phyloP scores from a whole-genome alignment of 2,329 filamentous ascomycete genomes.

The Cladosporium sp. region DNA sequence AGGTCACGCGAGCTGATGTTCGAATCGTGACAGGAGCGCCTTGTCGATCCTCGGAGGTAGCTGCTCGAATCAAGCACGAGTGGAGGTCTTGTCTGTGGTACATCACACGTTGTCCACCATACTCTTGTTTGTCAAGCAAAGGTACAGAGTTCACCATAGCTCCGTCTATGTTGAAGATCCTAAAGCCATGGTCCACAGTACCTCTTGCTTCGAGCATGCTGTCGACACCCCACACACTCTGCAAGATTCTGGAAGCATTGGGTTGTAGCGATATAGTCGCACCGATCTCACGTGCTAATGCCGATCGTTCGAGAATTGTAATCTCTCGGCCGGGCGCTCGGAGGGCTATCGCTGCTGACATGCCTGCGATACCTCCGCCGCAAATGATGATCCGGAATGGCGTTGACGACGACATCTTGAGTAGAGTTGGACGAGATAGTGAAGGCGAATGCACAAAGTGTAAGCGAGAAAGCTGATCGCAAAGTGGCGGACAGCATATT shows the following conservation, averaged over 20 bases:
- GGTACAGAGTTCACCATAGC: slow-evolving; percentile 31
- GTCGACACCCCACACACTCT: slow-evolving; percentile 4
- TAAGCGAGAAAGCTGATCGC: background rate
- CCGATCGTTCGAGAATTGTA: slow-evolving; percentile 32
- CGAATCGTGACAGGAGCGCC: slow-evolving; percentile 26
- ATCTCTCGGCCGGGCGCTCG: slow-evolving; percentile 32
- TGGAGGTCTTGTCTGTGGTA: slow-evolving; percentile 43
- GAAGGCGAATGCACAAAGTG: slow-evolving; percentile 11
- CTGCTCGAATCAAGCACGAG: slow-evolving; percentile 27
- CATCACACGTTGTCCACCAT: slow-evolving; percentile 38
- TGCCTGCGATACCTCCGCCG: slow-evolving; percentile 29
- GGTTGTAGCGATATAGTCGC: slow-evolving; percentile 42
- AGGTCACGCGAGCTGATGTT: slow-evolving; percentile 24
- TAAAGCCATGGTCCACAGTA: slow-evolving; percentile 35
- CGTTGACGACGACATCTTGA: slow-evolving; percentile 21
- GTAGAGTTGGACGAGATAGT: slow-evolving; percentile 7
- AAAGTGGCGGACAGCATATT: slow-evolving; percentile 5
- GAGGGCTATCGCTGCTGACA: slow-evolving; percentile 34
- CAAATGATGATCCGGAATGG: slow-evolving; percentile 33
- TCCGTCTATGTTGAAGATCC: slow-evolving; percentile 33
- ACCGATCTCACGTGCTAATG: slow-evolving; percentile 33
- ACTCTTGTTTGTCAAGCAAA: slow-evolving; percentile 28
- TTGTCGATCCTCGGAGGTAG: slow-evolving; percentile 18
- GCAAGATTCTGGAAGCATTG: slow-evolving; percentile 36
- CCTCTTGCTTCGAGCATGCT: slow-evolving; percentile 25